Conservation (phyloP, 805 yeast genomes). For the Barnettozyma botsteinii region DNA sequence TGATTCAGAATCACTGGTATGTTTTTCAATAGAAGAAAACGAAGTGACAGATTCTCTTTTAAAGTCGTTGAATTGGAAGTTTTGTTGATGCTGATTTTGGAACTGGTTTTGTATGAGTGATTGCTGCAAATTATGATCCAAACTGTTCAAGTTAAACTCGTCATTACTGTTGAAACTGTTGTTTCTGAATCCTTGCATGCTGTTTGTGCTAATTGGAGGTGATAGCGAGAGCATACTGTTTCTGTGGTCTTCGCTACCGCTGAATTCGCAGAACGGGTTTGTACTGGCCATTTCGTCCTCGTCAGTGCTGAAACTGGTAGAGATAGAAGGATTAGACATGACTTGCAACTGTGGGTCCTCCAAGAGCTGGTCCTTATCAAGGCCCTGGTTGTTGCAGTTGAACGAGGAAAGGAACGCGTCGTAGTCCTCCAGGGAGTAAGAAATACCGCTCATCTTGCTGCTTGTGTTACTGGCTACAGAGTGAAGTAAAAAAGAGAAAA, state of each 20-base stretch:
- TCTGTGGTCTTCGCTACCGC: not conserved
- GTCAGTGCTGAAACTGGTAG: slow-evolving; percentile 7
- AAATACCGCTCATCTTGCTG: slow-evolving; percentile 11
- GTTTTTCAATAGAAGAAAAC: slow-evolving; percentile 4
- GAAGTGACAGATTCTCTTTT: slow-evolving; percentile 9
- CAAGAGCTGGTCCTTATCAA: slow-evolving; percentile 5
- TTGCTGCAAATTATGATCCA: slow-evolving; percentile 5
- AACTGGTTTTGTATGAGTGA: not conserved
- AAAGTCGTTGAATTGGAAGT: not conserved
- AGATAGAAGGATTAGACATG: slow-evolving; percentile 11
- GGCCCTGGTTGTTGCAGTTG: slow-evolving; percentile 7
- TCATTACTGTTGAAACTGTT: not conserved
- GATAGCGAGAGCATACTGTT: too few species aligned
- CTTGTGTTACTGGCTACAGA: not conserved
- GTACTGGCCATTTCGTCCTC: slow-evolving; percentile 10
- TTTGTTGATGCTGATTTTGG: not conserved
- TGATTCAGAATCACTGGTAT: slow-evolving; percentile 16
- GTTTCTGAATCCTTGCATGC: not conserved
- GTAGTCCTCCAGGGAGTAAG: slow-evolving; percentile 28
- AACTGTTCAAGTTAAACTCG: slow-evolving; percentile 5
- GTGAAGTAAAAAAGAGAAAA: too few species aligned
- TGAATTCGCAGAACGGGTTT: slow-evolving; percentile 4
- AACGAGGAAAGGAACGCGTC: slow-evolving; percentile 28
- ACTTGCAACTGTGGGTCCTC: slow-evolving; percentile 8
- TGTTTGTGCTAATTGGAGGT: slow-evolving; percentile 5